Conservation (phyloP, 495 filamentous ascomycete species). For the Aspergillus sparsus region DNA sequence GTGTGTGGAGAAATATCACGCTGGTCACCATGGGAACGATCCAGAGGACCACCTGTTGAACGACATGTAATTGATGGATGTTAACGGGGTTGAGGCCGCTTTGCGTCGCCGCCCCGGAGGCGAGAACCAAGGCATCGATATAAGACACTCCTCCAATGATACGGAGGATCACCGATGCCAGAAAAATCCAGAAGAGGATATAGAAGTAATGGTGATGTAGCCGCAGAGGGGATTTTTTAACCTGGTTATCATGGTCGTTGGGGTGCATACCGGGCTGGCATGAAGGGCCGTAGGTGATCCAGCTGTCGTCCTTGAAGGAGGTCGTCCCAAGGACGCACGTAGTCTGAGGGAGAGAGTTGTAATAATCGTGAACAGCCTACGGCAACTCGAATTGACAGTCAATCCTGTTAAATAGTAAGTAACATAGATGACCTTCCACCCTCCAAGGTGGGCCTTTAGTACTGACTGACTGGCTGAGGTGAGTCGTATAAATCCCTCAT, state of each 20-base stretch:
- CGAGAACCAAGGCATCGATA: conserved; percentile 84
- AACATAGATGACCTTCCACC: not conserved
- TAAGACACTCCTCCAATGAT: conserved; percentile 58
- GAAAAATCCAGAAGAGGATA: conserved; percentile 62
- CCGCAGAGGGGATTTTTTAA: conserved; percentile 19
- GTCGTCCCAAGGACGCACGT: not conserved
- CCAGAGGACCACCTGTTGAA: conserved; percentile 68
- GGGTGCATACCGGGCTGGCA: conserved; percentile 5
- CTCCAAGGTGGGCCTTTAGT: not conserved
- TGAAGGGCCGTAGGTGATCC: not conserved
- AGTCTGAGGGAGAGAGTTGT: too few relatives aligned
- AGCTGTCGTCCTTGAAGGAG: not conserved
- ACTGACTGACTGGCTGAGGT: not conserved
- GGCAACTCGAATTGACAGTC: not conserved
- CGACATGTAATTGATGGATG: conserved; percentile 65
- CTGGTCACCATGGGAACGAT: conserved; percentile 68
- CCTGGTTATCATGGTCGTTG: conserved; percentile 10
- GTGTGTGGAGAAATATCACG: conserved; percentile 79
- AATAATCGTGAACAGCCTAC: too few relatives aligned
- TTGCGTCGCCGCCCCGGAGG: conserved; percentile 74
- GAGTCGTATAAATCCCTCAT: not conserved
- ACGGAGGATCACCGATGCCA: conserved; percentile 71
- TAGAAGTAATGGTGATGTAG: conserved; percentile 66
- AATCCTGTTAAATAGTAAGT: not conserved
- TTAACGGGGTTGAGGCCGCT: conserved; percentile 81